Evolutionary conservation across 2,329 filamentous ascomycete species (phyloP).

Genomic region (Stachybotrys chartarum): DNA sequence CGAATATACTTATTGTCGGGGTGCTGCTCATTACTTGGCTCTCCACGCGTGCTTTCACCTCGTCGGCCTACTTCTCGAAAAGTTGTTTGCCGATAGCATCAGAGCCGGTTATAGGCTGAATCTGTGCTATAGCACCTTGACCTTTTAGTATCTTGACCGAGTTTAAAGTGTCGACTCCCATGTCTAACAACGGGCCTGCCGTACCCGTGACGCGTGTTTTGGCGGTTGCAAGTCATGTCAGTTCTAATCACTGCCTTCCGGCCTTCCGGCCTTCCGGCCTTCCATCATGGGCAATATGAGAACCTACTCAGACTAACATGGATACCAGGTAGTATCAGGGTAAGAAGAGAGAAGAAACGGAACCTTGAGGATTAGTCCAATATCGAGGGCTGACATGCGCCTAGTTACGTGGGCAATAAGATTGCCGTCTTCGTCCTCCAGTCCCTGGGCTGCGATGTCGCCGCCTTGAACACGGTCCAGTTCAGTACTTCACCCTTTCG

Average conservation of each 20-base stretch:
- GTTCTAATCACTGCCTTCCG: conserved; percentile 18
- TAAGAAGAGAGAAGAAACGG: conserved; percentile 3
- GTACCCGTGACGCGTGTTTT: conserved; percentile 63
- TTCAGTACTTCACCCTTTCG: conserved; percentile 59
- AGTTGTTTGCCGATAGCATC: too few species aligned
- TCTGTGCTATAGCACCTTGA: too few species aligned
- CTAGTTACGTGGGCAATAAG: conserved; percentile 93
- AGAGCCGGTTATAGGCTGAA: too few species aligned
- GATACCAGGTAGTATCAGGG: conserved; percentile 18
- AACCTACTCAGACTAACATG: background rate
- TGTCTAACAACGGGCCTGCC: conserved; percentile 13
- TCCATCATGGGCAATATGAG: too few species aligned
- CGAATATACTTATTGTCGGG: too few species aligned
- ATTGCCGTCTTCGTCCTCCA: conserved; percentile 96
- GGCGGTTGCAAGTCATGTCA: conserved; percentile 91
- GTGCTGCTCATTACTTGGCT: too few species aligned
- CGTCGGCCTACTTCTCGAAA: too few species aligned
- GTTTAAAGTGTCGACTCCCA: conserved; percentile 1
- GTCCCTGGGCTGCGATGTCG: conserved; percentile 86
- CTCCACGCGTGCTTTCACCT: too few species aligned
- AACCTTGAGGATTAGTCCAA: background rate
- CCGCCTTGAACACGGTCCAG: conserved; percentile 91
- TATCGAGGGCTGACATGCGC: conserved; percentile 2
- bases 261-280: background rate
- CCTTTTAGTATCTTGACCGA: too few species aligned